These are phyloP conservation scores for Scorias spongiosa DNA, from an alignment of 2,329 filamentous ascomycete genomes.

Conservation along the genomic window DNA sequence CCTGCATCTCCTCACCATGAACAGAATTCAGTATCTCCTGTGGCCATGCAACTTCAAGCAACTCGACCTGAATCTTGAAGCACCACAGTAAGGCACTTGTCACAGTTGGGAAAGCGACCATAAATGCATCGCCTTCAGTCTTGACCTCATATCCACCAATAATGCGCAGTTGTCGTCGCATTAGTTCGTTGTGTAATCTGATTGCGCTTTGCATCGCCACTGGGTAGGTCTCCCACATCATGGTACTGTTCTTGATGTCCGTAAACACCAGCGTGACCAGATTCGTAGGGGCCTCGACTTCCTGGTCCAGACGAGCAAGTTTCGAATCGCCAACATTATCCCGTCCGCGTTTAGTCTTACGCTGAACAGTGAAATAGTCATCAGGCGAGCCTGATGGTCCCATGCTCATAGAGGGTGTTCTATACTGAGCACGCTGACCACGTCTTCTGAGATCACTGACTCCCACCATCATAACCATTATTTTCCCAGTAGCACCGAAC, in stretches of 20 bases:
- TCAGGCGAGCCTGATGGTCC: slow-evolving; percentile 61
- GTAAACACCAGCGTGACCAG: slow-evolving; percentile 93
- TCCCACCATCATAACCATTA: slow-evolving; percentile 98
- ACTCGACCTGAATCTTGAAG: slow-evolving; percentile 78
- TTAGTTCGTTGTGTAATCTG: slow-evolving; percentile 92
- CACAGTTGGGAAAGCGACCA: slow-evolving; percentile 95
- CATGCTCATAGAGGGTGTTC: slow-evolving; percentile 73
- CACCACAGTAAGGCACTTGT: slow-evolving; percentile 92
- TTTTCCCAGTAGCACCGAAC: slow-evolving; percentile 83
- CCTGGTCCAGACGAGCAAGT: slow-evolving; percentile 70
- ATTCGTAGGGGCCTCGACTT: slow-evolving; percentile 80
- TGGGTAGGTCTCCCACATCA: slow-evolving; percentile 88
- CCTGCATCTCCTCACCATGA: slow-evolving; percentile 66
- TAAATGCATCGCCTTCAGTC: slow-evolving; percentile 98
- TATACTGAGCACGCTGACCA: slow-evolving; percentile 52
- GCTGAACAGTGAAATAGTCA: slow-evolving; percentile 49
- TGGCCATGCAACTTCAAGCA: slow-evolving; percentile 85
- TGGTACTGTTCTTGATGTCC: slow-evolving; percentile 96
- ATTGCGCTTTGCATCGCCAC: slow-evolving; percentile 94
- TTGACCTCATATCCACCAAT: slow-evolving; percentile 98
- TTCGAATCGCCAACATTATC: slow-evolving; percentile 64
- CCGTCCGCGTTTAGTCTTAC: slow-evolving; percentile 45
- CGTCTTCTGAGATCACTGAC: slow-evolving; percentile 80
- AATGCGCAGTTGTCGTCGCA: slow-evolving; percentile 80
- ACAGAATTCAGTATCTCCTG: slow-evolving; percentile 78